Percentiles rank a stretch among this genome's conserved stretches.
These are phyloP conservation scores for Pichia phayaonensis DNA, from an alignment of 805 yeast species.

Conservation along the genomic window DNA sequence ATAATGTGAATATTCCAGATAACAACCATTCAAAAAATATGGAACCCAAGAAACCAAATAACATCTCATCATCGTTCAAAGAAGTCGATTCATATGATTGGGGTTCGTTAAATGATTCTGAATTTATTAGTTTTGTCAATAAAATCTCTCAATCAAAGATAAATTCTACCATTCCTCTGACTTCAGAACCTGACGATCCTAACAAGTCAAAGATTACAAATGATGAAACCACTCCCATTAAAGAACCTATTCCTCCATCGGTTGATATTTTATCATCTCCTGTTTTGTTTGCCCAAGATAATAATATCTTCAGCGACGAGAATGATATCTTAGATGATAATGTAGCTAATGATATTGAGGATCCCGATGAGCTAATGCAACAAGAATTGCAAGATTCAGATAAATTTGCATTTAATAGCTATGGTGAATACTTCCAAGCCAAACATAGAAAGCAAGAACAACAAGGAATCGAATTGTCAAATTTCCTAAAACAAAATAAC, in stretches of 20 bases:
- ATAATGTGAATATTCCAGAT: neutral
- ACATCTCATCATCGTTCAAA: neutral
- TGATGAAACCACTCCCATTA: neutral
- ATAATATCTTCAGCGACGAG: neutral
- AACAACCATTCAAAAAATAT: too few relatives aligned
- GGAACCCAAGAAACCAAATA: neutral
- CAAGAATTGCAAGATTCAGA: conserved; percentile 13
- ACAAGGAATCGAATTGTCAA: conserved; percentile 41
- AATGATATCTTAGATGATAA: neutral
- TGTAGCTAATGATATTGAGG: neutral
- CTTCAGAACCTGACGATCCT: neutral
- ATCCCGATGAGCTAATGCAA: conserved; percentile 5
- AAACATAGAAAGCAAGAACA: conserved; percentile 58
- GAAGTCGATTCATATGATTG: conserved; percentile 16
- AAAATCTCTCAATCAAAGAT: conserved; percentile 6
- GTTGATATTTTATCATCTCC: conserved; percentile 5
- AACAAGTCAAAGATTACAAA: neutral
- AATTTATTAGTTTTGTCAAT: conserved; percentile 31
- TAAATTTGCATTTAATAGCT: conserved; percentile 54
- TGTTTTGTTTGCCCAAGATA: conserved; percentile 3
- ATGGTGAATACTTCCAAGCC: conserved; percentile 52
- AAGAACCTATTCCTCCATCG: neutral
- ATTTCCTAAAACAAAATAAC: conserved; percentile 37
- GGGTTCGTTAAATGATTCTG: conserved; percentile 33
- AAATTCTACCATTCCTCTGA: neutral